Evolutionary conservation across 352 stramenopile species (phyloP).

Genomic region (Pythium diclinum): DNA sequence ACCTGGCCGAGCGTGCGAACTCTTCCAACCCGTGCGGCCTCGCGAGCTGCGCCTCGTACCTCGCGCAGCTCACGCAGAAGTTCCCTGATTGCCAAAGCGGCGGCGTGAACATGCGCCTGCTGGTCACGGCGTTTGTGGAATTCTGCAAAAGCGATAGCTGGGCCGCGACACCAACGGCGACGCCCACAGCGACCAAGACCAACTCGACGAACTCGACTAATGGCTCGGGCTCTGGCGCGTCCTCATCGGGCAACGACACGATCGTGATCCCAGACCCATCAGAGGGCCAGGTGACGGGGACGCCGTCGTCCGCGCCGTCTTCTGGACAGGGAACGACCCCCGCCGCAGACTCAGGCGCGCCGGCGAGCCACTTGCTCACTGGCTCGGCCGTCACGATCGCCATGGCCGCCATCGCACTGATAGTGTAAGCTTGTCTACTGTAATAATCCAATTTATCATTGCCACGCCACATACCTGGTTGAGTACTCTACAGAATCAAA

Average conservation of each 20-base stretch:
- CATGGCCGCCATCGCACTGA: neutral
- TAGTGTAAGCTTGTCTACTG: neutral
- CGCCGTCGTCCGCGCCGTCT: neutral
- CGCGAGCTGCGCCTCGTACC: neutral
- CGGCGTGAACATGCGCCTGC: neutral
- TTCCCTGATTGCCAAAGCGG: conserved; percentile 1
- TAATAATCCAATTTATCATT: neutral
- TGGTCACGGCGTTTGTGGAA: conserved; percentile 5
- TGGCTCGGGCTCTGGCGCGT: no score
- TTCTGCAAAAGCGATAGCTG: conserved; percentile 6
- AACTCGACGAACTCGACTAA: neutral
- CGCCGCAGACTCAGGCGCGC: neutral
- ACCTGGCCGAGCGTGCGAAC: neutral
- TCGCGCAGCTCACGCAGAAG: neutral
- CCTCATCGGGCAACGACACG: neutral
- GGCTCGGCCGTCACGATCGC: neutral
- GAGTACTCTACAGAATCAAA: no score
- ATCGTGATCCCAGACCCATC: neutral
- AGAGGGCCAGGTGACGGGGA: neutral
- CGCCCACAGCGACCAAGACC: neutral
- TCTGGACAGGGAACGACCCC: neutral
- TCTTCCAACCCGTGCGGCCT: neutral
- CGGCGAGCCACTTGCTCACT: neutral
- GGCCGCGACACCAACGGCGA: neutral
- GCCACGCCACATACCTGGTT: no score